Percentiles rank a stretch among this genome's conserved stretches.
Conservation (phyloP, 768 basidiomycete genomes). For the Pleurotus djamor region DNA sequence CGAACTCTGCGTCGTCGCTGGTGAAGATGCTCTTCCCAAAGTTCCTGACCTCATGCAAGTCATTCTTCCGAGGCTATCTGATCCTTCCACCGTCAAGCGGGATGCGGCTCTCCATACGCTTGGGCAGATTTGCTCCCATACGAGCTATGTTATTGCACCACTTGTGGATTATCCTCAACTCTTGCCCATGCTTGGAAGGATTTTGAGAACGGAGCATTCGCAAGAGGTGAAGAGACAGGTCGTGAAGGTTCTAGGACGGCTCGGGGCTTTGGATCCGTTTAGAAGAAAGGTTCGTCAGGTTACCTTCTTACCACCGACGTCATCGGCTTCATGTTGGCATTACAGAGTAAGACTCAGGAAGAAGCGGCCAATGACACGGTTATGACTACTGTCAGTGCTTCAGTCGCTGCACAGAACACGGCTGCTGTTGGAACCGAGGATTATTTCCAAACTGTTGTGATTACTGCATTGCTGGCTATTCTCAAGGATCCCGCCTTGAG, state of each 20-base stretch:
- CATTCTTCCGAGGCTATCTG: conserved; percentile 86
- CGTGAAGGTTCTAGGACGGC: conserved; percentile 91
- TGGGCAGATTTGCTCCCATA: conserved; percentile 94
- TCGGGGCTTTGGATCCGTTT: conserved; percentile 96
- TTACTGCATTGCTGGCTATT: conserved; percentile 82
- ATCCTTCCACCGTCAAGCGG: conserved; percentile 84
- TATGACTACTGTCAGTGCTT: conserved; percentile 62
- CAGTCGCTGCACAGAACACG: conserved; percentile 56
- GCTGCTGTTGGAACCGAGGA: conserved; percentile 78
- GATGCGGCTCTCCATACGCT: conserved; percentile 94
- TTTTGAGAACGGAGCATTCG: conserved; percentile 79
- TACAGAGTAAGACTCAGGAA: conserved; percentile 59
- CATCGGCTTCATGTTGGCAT: conserved; percentile 9
- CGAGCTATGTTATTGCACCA: conserved; percentile 91
- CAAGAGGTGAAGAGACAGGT: conserved; percentile 80
- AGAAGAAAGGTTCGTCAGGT: conserved; percentile 88
- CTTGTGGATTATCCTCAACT: conserved; percentile 90
- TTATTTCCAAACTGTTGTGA: conserved; percentile 96
- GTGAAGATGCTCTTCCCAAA: conserved; percentile 83
- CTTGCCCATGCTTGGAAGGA: conserved; percentile 79
- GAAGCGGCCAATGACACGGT: conserved; percentile 60
- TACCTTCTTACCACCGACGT: no score
- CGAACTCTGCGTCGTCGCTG: conserved; percentile 89
- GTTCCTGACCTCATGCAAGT: conserved; percentile 89
- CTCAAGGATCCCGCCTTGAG: conserved; percentile 87